These are phyloP conservation scores for Tylopilus sp. DNA, from an alignment of 768 basidiomycete genomes.

Conservation along the genomic window DNA sequence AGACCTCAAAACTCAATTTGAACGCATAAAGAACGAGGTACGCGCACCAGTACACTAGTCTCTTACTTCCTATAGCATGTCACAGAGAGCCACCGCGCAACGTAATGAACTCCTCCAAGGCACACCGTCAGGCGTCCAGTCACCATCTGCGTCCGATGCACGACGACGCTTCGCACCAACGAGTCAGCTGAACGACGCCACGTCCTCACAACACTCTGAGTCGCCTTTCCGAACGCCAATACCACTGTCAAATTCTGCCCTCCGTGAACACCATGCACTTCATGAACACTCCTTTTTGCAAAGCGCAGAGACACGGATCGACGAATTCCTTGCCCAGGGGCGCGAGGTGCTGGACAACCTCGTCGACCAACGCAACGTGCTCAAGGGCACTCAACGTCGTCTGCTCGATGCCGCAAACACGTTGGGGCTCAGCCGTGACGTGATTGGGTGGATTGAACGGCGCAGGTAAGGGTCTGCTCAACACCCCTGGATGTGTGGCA, in stretches of 20 bases:
- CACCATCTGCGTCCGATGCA: constrained; percentile 40
- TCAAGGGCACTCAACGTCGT: constrained; percentile 91
- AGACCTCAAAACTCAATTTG: constrained; percentile 81
- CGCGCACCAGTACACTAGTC: neutral
- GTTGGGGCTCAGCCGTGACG: constrained; percentile 87
- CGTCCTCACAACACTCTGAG: constrained; percentile 67
- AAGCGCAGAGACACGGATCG: constrained; percentile 75
- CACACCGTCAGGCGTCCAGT: constrained; percentile 36
- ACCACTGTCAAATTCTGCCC: constrained; percentile 49
- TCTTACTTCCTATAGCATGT: neutral
- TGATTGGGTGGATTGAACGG: constrained; percentile 96
- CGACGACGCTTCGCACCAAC: constrained; percentile 58
- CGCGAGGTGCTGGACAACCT: constrained; percentile 88
- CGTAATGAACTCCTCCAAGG: constrained; percentile 63
- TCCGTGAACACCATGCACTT: constrained; percentile 75
- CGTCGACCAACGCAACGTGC: constrained; percentile 85
- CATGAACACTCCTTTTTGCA: constrained; percentile 88
- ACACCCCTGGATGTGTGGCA: neutral
- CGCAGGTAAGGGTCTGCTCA: constrained; percentile 57
- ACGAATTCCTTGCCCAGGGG: constrained; percentile 91
- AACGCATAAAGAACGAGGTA: constrained; percentile 63
- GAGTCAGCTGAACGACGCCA: constrained; percentile 32
- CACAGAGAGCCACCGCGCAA: constrained; percentile 55
- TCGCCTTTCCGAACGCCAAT: constrained; percentile 75
- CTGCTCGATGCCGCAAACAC: constrained; percentile 91